These are phyloP conservation scores for Macrotyloma uniflorum DNA, from an alignment of 306 rosid species.

Conservation along the genomic window DNA sequence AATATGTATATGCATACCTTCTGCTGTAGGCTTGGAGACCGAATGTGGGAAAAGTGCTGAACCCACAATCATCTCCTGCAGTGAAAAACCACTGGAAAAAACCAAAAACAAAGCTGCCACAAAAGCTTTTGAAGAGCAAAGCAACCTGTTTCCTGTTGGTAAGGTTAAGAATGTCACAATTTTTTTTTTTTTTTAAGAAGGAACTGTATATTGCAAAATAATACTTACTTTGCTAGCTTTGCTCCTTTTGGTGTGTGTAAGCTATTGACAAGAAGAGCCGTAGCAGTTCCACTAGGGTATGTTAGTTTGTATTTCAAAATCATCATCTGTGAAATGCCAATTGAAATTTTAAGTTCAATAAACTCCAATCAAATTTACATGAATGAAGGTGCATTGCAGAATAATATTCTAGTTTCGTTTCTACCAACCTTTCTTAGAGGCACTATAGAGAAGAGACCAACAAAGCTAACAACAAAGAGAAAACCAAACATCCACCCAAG, in stretches of 20 bases:
- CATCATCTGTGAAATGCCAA: constrained; percentile 55
- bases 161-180: neutral
- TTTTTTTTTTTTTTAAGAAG: no score
- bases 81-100: constrained; percentile 75
- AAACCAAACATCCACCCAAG: constrained; percentile 78
- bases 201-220: no score
- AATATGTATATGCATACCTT: constrained; percentile 37
- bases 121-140: constrained; percentile 64
- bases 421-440: constrained; percentile 70
- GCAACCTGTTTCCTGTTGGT: constrained; percentile 64
- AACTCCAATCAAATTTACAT: neutral
- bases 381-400: neutral
- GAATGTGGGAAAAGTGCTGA: constrained; percentile 67
- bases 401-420: neutral
- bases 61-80: constrained; percentile 71
- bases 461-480: constrained; percentile 72
- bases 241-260: constrained; percentile 89
- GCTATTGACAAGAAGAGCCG: constrained; percentile 76
- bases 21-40: constrained; percentile 62
- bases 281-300: constrained; percentile 91
- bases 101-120: constrained; percentile 60
- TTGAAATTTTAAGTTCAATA: constrained; percentile 2
- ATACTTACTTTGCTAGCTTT: constrained; percentile 66
- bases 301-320: constrained; percentile 72
- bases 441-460: constrained; percentile 74